phyloP scores from a whole-genome alignment of 2,329 filamentous ascomycete species.

The Tolypocladium cylindrosporum region DNA sequence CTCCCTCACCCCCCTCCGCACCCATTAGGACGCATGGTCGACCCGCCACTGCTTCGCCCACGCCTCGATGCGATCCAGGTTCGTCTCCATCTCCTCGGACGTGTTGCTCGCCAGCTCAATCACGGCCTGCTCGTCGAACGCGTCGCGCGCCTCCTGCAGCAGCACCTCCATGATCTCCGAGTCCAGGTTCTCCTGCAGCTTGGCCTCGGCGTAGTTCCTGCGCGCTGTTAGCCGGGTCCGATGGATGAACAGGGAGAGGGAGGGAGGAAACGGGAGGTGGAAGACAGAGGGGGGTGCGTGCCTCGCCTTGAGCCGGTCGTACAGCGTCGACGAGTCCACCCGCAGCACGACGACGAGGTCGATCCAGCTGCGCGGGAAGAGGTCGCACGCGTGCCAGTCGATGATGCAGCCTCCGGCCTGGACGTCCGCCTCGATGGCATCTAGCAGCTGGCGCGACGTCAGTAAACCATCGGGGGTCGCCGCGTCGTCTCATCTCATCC shows the following conservation, averaged over 20 bases:
- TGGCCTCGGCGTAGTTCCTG: constrained; percentile 73
- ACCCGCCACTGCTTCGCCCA: constrained; percentile 78
- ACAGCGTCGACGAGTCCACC: constrained; percentile 69
- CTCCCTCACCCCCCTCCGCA: background rate
- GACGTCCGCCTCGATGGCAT: constrained; percentile 76
- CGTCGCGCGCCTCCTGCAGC: constrained; percentile 78
- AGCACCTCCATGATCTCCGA: constrained; percentile 96
- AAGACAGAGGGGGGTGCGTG: no score
- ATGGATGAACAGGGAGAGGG: no score
- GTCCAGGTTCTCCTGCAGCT: constrained; percentile 93
- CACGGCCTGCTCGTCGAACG: constrained; percentile 78
- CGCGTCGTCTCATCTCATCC: background rate
- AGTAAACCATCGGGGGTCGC: no score
- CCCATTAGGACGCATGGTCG: constrained; percentile 2
- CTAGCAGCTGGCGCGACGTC: constrained; percentile 52
- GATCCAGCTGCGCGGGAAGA: constrained; percentile 89
- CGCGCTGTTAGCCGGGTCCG: no score
- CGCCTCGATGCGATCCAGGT: constrained; percentile 70
- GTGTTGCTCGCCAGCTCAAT: constrained; percentile 79
- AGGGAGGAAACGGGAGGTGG: no score
- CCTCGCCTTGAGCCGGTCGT: constrained; percentile 65
- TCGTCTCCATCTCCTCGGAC: constrained; percentile 76
- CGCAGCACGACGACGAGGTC: constrained; percentile 89
- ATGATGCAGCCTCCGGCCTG: constrained; percentile 76
- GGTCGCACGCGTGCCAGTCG: constrained; percentile 96